These are phyloP conservation scores for Pythium grandisporangium DNA, from an alignment of 352 stramenopile species.

Conservation along the genomic window DNA sequence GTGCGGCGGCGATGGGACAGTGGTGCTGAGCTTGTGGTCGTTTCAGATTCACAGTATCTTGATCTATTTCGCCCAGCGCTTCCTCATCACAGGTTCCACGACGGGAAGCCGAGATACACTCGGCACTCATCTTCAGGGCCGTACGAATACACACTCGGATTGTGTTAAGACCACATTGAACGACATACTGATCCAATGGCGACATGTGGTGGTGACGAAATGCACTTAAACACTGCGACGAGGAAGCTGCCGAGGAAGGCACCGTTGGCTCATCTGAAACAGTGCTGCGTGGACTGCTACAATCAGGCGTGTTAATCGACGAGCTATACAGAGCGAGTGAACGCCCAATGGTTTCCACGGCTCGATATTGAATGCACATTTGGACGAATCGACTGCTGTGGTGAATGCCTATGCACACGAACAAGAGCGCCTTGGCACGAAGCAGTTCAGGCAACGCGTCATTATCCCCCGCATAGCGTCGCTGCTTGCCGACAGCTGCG, in stretches of 20 bases:
- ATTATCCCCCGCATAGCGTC: constrained; percentile 7
- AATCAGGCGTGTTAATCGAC: constrained; percentile 23
- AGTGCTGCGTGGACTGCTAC: no score
- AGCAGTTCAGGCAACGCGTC: constrained; percentile 13
- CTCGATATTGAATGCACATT: background rate
- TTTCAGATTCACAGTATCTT: no score
- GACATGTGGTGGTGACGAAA: background rate
- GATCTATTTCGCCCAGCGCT: no score
- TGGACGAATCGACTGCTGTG: constrained; percentile 23
- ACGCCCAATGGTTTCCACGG: constrained; percentile 4
- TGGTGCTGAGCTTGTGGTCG: no score
- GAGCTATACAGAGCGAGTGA: constrained; percentile 24
- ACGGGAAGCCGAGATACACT: constrained; percentile 38
- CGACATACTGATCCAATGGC: constrained; percentile 31
- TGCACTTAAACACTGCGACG: no score
- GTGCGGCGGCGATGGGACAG: constrained; percentile 22
- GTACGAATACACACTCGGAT: constrained; percentile 46
- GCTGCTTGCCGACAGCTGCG: no score
- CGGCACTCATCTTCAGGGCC: constrained; percentile 51
- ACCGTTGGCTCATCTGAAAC: no score
- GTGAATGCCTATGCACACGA: constrained; percentile 50
- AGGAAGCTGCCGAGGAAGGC: background rate
- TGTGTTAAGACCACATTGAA: constrained; percentile 53
- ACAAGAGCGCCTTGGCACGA: constrained; percentile 53
- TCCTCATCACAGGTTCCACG: constrained; percentile 15